Base-by-base conservation (phyloP, 1,139 yeast species). In the Taphrina betulina region DNA sequence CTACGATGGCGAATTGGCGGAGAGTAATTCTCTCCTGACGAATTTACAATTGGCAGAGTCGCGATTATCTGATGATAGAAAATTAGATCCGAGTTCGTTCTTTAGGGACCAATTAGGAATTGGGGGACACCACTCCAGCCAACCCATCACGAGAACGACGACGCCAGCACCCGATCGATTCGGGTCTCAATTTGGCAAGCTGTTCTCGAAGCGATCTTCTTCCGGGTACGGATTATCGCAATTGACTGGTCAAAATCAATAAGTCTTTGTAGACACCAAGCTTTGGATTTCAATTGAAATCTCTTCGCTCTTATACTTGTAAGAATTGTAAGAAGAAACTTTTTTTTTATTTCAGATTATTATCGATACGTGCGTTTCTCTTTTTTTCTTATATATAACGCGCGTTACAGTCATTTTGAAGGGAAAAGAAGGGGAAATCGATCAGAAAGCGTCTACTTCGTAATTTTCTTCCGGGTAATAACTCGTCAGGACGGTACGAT, bases 401-500 rank as follows among this genome's bases (percentile, higher is more conserved):
- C n/a, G n/a, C n/a, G n/a, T n/a, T n/a, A n/a, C n/a, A n/a, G n/a
- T n/a, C n/a, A n/a, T n/a, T n/a, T n/a, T n/a, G n/a, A n/a, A n/a
- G n/a, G n/a, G n/a, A n/a, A n/a, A n/a, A n/a, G n/a, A n/a, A n/a
- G n/a, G n/a, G n/a, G n/a, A 26, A 12, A 26, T 12, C 12, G 31
- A 26, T 31, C 17, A 50, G 40, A 50, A 50, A 10, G 54, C 54
- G 16, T 50, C 54, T 16, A 42, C 50, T 50, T 52, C 56, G 24
- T 73, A 82, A 66, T 83, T 92, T 7, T 71, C 72, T 60, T 78
- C 82, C 60, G 83, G 80, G 61, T 78, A 78, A 64, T 74, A 86
- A 1, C 85, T 77, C 60, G 87, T 82, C 17, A 89, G 63, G 0
- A 88, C 80, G 0, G 86, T 78, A 53, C 95, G 75, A 53, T 82